These are phyloP conservation scores for Coelastrella sp. DNA, from an alignment of 139 green algal species.

Conservation along the genomic window DNA sequence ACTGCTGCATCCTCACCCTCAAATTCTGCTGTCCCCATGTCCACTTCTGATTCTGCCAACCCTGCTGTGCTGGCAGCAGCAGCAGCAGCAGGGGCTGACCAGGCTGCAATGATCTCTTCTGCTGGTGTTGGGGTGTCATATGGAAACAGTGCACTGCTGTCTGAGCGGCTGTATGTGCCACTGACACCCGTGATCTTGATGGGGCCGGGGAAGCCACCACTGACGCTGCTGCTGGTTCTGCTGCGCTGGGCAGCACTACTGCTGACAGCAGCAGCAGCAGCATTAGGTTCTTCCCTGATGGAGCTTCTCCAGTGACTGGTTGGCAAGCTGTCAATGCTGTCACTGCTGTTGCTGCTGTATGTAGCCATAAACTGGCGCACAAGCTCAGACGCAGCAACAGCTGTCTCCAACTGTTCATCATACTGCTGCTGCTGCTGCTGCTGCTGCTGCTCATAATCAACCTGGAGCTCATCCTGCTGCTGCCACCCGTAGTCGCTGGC, in stretches of 20 bases:
- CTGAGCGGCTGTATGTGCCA: background rate
- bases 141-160: background rate
- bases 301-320: background rate
- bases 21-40: background rate
- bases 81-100: background rate
- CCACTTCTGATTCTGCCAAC: background rate
- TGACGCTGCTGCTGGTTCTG: background rate
- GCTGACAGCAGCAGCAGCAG: background rate
- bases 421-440: background rate
- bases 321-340: background rate
- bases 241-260: background rate
- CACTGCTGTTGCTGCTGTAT: conserved; percentile 15
- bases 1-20: background rate
- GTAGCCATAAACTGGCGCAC: conserved; percentile 25
- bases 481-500: background rate
- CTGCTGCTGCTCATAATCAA: background rate
- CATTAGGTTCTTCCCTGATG: background rate
- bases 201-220: background rate
- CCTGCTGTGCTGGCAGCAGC: background rate
- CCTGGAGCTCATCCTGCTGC: background rate
- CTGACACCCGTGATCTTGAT: background rate
- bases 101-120: background rate
- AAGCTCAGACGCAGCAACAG: conserved; percentile 18
- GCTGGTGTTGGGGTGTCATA: background rate
- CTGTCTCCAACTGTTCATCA: background rate